These are phyloP conservation scores for Fusarium buxicola DNA, from an alignment of 2,329 filamentous ascomycete genomes.

Conservation along the genomic window DNA sequence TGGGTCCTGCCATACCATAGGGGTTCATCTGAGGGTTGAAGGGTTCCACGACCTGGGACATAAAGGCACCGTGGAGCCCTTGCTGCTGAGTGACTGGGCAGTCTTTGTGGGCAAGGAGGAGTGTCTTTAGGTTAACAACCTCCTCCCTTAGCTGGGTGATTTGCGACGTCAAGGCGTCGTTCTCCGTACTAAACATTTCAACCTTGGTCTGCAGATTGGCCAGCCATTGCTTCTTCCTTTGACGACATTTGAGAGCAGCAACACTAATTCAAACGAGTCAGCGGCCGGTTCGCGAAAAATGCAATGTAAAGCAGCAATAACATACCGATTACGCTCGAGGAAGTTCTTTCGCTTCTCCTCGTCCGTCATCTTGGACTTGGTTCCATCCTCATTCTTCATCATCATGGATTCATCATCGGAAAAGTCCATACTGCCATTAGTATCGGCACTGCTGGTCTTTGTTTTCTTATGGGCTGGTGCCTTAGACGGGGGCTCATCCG, in stretches of 20 bases:
- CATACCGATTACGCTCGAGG: slow-evolving; percentile 92
- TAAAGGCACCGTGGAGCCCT: slow-evolving; percentile 66
- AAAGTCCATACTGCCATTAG: slow-evolving; percentile 60
- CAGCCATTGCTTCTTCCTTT: slow-evolving; percentile 99
- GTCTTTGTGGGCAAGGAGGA: slow-evolving; percentile 94
- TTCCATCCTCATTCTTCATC: slow-evolving; percentile 34
- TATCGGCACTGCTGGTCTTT: slow-evolving; percentile 58
- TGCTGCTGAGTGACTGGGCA: slow-evolving; percentile 93
- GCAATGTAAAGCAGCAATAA: slow-evolving; percentile 22
- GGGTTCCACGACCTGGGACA: slow-evolving; percentile 67
- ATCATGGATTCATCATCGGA: slow-evolving; percentile 64
- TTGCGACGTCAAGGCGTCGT: slow-evolving; percentile 85
- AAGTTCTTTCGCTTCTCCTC: slow-evolving; percentile 99
- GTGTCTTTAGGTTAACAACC: slow-evolving; percentile 92
- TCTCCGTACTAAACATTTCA: slow-evolving; percentile 91
- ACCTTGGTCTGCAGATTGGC: slow-evolving; percentile 95
- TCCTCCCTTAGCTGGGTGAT: slow-evolving; percentile 90
- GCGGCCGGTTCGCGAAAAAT: background rate
- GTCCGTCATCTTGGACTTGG: slow-evolving; percentile 60
- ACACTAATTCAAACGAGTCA: slow-evolving; percentile 68
- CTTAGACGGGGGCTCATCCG: slow-evolving; percentile 74
- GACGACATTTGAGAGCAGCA: slow-evolving; percentile 94
- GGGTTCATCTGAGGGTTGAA: slow-evolving; percentile 69
- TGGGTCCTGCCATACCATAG: slow-evolving; percentile 67
- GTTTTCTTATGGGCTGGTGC: slow-evolving; percentile 75